phyloP scores from a whole-genome alignment of 441 rosid species.

The Pelargonium cotyledonis region DNA sequence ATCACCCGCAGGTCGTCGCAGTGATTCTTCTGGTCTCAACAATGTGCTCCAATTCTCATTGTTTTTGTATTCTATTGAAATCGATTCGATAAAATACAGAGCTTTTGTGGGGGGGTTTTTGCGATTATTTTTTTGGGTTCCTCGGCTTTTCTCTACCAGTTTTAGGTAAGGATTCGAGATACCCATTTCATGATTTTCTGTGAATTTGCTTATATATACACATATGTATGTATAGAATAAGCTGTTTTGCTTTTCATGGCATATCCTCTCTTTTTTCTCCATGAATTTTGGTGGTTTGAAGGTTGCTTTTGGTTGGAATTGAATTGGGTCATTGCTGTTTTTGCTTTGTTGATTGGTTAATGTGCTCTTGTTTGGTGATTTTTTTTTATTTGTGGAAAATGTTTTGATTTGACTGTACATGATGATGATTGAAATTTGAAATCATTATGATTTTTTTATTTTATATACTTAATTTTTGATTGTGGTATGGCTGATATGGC shows the following conservation, averaged over 20 bases:
- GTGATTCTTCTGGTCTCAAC: background rate
- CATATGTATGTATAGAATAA: background rate
- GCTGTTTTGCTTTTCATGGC: background rate
- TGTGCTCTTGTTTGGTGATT: background rate
- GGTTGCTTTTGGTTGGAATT: slow-evolving; percentile 3
- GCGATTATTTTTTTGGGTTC: background rate
- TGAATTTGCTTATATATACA: background rate
- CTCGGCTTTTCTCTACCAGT: background rate
- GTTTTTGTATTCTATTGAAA: slow-evolving; percentile 2
- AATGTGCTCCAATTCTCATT: background rate
- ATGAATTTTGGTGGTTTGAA: slow-evolving; percentile 5
- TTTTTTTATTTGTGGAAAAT: background rate
- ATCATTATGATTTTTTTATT: background rate
- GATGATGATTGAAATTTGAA: background rate
- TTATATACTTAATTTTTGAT: background rate
- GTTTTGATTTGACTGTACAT: slow-evolving; percentile 1
- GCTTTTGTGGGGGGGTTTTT: slow-evolving; percentile 7
- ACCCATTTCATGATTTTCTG: slow-evolving; percentile 8
- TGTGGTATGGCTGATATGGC: background rate
- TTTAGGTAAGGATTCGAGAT: slow-evolving; percentile 7
- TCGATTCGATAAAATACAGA: slow-evolving; percentile 10
- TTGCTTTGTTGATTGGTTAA: background rate
- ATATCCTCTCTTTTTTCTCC: background rate
- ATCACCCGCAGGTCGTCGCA: background rate
- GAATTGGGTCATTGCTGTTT: slow-evolving; percentile 5